Percentiles rank a stretch among this genome's conserved stretches.
These are phyloP conservation scores for Pythium aquatile DNA, from an alignment of 352 stramenopile genomes.

Conservation along the genomic window DNA sequence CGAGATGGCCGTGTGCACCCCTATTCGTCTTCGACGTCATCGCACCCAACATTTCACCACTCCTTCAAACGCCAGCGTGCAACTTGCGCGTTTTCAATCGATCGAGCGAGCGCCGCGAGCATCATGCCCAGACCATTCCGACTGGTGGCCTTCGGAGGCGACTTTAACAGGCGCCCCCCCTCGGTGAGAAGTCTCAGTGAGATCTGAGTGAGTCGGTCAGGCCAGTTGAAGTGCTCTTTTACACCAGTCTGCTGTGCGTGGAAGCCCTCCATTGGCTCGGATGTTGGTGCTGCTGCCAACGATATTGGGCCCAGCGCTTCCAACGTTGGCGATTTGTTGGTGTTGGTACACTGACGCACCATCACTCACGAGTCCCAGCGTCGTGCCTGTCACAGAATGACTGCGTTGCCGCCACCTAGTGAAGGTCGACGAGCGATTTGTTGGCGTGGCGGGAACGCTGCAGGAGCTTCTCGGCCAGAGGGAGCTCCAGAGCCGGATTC, in stretches of 20 bases:
- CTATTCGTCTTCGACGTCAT: background rate
- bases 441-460: background rate
- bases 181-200: too few species aligned
- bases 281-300: too few species aligned
- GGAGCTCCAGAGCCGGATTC: slow-evolving; percentile 4
- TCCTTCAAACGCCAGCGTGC: background rate
- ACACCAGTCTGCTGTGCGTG: too few species aligned
- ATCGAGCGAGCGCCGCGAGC: background rate
- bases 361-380: background rate
- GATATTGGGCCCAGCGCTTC: background rate
- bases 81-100: background rate
- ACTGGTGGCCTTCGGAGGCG: background rate
- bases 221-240: too few species aligned
- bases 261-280: too few species aligned
- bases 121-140: background rate
- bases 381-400: background rate
- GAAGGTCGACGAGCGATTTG: background rate
- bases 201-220: too few species aligned
- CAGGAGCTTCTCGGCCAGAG: background rate
- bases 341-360: background rate
- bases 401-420: background rate
- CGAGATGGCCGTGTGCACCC: background rate
- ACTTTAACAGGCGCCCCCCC: too few species aligned
- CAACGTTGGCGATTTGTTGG: slow-evolving; percentile 1
- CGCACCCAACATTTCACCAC: background rate